phyloP scores from a whole-genome alignment of 1,284 basidiomycete species.

The Phaffia rhodozyma region DNA sequence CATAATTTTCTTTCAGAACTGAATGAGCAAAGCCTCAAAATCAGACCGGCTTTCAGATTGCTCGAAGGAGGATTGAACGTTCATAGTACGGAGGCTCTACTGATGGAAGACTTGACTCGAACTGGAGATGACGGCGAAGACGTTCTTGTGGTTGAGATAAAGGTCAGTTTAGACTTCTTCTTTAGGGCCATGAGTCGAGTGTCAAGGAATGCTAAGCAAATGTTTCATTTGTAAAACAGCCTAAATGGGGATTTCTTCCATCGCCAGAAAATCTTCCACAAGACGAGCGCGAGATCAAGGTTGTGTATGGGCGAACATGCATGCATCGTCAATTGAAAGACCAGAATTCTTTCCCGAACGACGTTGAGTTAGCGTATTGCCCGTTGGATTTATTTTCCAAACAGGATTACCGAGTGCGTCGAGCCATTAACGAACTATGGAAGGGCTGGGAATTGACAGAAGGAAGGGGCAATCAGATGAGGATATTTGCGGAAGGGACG shows the following conservation, averaged over 20 bases:
- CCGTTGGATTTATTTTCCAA: conserved; percentile 76
- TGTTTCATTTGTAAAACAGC: conserved; percentile 43
- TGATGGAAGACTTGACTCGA: conserved; percentile 11
- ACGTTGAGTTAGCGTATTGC: conserved; percentile 50
- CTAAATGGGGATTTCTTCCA: conserved; percentile 89
- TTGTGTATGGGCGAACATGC: conserved; percentile 66
- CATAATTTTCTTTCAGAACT: not conserved
- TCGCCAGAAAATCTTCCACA: conserved; percentile 46
- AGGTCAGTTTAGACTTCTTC: not conserved
- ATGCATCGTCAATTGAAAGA: conserved; percentile 58
- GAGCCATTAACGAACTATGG: conserved; percentile 63
- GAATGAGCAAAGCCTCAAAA: not conserved
- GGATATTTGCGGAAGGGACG: conserved; percentile 57
- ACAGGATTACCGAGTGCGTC: conserved; percentile 44
- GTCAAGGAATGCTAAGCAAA: too few species aligned
- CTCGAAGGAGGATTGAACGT: not conserved
- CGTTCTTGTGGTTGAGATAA: conserved; percentile 11
- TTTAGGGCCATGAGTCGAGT: not conserved
- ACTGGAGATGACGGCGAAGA: not conserved
- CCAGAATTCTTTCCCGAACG: conserved; percentile 17
- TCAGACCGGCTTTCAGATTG: conserved; percentile 1
- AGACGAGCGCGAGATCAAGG: conserved; percentile 50
- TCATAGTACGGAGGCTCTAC: not conserved
- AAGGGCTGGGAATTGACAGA: conserved; percentile 51
- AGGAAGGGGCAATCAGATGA: conserved; percentile 64